Evolutionary conservation across 768 basidiomycete species (phyloP).

Genomic region (Panellus pusillus): DNA sequence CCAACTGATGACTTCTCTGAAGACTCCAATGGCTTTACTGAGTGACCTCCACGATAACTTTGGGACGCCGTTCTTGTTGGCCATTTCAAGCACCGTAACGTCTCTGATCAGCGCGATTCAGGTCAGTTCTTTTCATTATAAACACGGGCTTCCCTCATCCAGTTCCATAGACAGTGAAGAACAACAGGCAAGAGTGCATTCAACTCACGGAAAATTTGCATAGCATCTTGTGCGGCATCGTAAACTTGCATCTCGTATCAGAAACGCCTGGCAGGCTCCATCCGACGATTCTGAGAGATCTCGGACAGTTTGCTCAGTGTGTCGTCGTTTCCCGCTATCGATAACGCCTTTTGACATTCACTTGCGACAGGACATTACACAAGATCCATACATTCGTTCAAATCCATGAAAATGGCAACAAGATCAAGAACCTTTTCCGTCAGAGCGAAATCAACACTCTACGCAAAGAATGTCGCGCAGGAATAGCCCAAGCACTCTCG

Average conservation of each 20-base stretch:
- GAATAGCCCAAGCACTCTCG: not conserved
- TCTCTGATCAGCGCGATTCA: not conserved
- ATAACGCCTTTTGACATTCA: not conserved
- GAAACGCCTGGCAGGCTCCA: not conserved
- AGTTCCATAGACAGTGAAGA: not conserved
- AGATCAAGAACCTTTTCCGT: not conserved
- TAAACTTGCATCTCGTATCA: not conserved
- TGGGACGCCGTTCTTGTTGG: not conserved
- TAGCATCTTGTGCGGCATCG: not conserved
- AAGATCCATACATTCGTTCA: not conserved
- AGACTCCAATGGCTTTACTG: not conserved
- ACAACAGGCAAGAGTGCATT: not conserved
- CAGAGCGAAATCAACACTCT: not conserved
- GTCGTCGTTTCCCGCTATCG: not conserved
- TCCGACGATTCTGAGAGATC: not conserved
- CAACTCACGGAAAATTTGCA: not conserved
- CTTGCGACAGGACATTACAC: not conserved
- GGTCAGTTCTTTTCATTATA: too few relatives aligned
- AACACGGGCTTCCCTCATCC: too few relatives aligned
- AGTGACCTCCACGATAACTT: not conserved
- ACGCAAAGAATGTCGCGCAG: not conserved
- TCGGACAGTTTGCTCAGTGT: not conserved
- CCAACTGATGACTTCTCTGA: too few relatives aligned
- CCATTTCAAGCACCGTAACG: not conserved
- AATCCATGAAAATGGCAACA: not conserved